These are phyloP conservation scores for Zymoseptoria pseudotritici DNA, from an alignment of 2,329 filamentous ascomycete genomes.

Conservation along the genomic window DNA sequence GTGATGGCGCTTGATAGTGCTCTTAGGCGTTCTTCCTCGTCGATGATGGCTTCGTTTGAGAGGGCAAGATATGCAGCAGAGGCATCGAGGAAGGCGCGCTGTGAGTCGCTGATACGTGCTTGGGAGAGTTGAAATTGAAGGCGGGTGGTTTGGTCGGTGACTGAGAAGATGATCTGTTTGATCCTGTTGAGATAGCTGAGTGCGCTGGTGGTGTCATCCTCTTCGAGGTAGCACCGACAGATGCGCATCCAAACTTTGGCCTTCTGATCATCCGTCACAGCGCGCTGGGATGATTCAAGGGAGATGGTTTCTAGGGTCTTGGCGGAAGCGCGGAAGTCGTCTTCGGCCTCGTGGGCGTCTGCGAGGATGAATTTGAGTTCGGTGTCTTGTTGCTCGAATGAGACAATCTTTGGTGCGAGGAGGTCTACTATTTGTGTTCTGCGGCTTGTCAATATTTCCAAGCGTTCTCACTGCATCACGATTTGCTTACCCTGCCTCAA, in stretches of 20 bases:
- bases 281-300: conserved; percentile 80
- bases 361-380: conserved; percentile 73
- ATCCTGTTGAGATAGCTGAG: conserved; percentile 88
- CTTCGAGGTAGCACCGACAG: conserved; percentile 87
- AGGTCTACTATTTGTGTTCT: conserved; percentile 58
- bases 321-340: conserved; percentile 74
- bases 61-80: conserved; percentile 83
- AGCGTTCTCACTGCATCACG: background rate
- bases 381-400: conserved; percentile 79
- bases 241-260: conserved; percentile 87
- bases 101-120: conserved; percentile 85
- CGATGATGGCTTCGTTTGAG: conserved; percentile 68
- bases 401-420: conserved; percentile 59
- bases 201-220: conserved; percentile 79
- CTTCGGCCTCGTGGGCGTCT: conserved; percentile 70
- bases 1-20: conserved; percentile 82
- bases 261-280: conserved; percentile 73
- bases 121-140: conserved; percentile 87
- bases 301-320: conserved; percentile 74
- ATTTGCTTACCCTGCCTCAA: conserved; percentile 52
- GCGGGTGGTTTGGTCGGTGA: conserved; percentile 64
- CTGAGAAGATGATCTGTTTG: conserved; percentile 80
- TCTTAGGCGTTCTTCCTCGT: conserved; percentile 76
- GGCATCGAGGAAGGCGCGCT: conserved; percentile 81
- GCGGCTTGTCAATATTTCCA: conserved; percentile 25